Evolutionary conservation across 441 rosid species (phyloP).

Genomic region (Populus hybrid): DNA sequence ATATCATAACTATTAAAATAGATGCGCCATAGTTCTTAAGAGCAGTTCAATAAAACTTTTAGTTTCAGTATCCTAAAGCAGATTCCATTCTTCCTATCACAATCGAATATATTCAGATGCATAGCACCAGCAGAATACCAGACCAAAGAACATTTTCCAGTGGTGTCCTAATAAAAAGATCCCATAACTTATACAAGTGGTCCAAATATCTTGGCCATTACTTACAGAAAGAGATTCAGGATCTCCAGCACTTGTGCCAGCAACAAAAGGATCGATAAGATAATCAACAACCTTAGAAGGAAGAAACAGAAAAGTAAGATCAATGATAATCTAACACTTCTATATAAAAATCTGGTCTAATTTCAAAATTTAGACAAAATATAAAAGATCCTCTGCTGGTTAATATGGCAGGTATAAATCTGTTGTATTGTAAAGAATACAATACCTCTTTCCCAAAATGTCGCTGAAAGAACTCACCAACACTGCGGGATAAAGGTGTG

Average conservation of each 20-base stretch:
- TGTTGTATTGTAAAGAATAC: slow-evolving; percentile 13
- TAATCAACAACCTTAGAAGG: slow-evolving; percentile 84
- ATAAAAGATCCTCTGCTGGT: slow-evolving; percentile 6
- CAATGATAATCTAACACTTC: slow-evolving; percentile 11
- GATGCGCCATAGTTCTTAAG: slow-evolving; percentile 4
- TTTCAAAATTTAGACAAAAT: background rate
- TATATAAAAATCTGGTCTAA: background rate
- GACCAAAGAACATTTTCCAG: background rate
- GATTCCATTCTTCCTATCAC: background rate
- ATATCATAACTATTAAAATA: slow-evolving; percentile 7
- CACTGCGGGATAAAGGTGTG: slow-evolving; percentile 51
- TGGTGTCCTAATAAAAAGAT: background rate
- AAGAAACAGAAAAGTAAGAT: slow-evolving; percentile 17
- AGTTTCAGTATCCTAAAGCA: background rate
- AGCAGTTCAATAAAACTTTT: slow-evolving; percentile 8
- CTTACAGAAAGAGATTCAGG: slow-evolving; percentile 95
- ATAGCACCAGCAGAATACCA: background rate
- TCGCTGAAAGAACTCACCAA: slow-evolving; percentile 77
- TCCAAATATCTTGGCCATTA: slow-evolving; percentile 23
- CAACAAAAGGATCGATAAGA: slow-evolving; percentile 91
- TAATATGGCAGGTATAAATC: background rate
- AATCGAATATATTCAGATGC: background rate
- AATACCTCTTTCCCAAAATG: slow-evolving; percentile 97
- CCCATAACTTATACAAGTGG: slow-evolving; percentile 8
- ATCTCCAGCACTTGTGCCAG: slow-evolving; percentile 88